Percentiles rank a stretch among this genome's conserved stretches.
These are phyloP conservation scores for Verticillium longisporum DNA, from an alignment of 2,329 filamentous ascomycete genomes.

Conservation along the genomic window DNA sequence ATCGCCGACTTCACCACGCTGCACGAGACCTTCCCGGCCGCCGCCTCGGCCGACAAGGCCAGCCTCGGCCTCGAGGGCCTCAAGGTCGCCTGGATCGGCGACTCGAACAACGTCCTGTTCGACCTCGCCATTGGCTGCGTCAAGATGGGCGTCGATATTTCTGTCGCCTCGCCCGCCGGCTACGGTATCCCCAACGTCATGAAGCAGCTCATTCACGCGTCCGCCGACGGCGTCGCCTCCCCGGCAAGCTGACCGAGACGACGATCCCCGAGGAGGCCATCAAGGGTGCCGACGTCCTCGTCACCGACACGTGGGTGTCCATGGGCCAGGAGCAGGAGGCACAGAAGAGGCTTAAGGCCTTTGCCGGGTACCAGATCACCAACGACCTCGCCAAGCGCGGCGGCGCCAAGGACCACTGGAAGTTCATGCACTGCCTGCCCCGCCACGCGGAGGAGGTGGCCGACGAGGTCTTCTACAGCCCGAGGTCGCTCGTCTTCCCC, in stretches of 20 bases:
- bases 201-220: slow-evolving; percentile 61
- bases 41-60: slow-evolving; percentile 19
- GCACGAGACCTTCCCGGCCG: slow-evolving; percentile 63
- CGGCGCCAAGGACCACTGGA: slow-evolving; percentile 83
- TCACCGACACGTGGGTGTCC: slow-evolving; percentile 96
- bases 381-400: slow-evolving; percentile 75
- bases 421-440: slow-evolving; percentile 97
- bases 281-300: slow-evolving; percentile 78
- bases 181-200: slow-evolving; percentile 77
- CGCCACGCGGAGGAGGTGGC: slow-evolving; percentile 87
- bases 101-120: slow-evolving; percentile 95
- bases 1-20: slow-evolving; percentile 93
- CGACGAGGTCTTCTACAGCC: slow-evolving; percentile 90
- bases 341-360: slow-evolving; percentile 69
- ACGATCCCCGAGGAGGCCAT: slow-evolving; percentile 78
- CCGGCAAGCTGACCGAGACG: slow-evolving; percentile 68
- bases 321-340: slow-evolving; percentile 95
- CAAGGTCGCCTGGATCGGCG: slow-evolving; percentile 93
- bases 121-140: slow-evolving; percentile 82
- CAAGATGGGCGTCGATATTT: slow-evolving; percentile 80
- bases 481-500: slow-evolving; percentile 78
- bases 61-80: slow-evolving; percentile 68
- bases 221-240: slow-evolving; percentile 49
- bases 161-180: slow-evolving; percentile 78
- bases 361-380: slow-evolving; percentile 88